A percentile compares a stretch with the other conserved stretches of the same genome.
Evolutionary conservation across 2,329 filamentous ascomycete species (phyloP).

Genomic region (Aspergillus viridinutans): DNA sequence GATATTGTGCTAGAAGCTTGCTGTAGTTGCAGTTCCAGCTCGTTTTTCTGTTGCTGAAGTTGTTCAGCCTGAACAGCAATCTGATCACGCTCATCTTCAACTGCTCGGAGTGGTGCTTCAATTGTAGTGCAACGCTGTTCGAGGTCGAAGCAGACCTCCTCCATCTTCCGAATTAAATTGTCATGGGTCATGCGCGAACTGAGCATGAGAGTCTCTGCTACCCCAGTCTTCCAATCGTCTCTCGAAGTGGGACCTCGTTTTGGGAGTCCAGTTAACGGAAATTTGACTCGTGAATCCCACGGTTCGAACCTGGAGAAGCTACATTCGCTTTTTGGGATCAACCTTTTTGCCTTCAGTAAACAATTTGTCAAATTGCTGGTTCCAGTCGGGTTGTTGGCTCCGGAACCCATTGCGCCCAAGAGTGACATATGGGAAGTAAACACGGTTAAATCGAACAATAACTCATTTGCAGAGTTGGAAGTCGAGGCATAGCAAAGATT

Average conservation of each 20-base stretch:
- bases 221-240: conserved; percentile 47
- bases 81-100: conserved; percentile 28
- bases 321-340: conserved; percentile 10
- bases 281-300: conserved; percentile 6
- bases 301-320: conserved; percentile 11
- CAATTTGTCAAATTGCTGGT: conserved; percentile 18
- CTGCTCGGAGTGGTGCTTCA: conserved; percentile 51
- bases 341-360: conserved; percentile 12
- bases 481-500: conserved; percentile 17
- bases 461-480: conserved; percentile 18
- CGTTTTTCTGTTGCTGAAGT: conserved; percentile 30
- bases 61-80: conserved; percentile 34
- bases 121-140: conserved; percentile 53
- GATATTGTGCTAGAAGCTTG: conserved; percentile 34
- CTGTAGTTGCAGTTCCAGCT: conserved; percentile 35
- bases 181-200: conserved; percentile 44
- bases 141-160: conserved; percentile 53
- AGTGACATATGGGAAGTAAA: conserved; percentile 20
- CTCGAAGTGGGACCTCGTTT: conserved; percentile 22
- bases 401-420: conserved; percentile 3
- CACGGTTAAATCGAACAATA: conserved; percentile 23
- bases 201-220: conserved; percentile 43
- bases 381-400: conserved; percentile 1
- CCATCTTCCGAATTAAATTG: conserved; percentile 47
- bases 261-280: conserved; percentile 8